Evolutionary conservation across 768 basidiomycete species (phyloP), one percentile per base, ranked within the genome.

Genomic region (Boletellus ananiceps): DNA sequence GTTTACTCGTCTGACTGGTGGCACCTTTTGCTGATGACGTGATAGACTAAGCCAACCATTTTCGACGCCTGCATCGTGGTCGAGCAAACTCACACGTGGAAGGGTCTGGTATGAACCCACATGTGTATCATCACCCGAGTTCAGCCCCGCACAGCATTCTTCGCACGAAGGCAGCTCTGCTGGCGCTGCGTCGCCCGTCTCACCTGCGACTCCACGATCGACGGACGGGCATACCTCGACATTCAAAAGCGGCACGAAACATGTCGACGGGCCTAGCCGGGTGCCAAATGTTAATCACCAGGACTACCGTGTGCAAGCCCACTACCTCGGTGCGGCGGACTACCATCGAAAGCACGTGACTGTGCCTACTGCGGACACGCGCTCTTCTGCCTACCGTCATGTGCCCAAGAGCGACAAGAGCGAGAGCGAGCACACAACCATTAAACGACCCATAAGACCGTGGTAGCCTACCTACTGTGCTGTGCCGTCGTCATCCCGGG

Each of bases 161-260:
- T 66, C 51, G 69, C 71, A 72, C 50, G 74, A 74, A 43, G 72
- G 69, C 19, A 68, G 70, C 55, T 80, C 80, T 1, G 74, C 71
- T 1, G 75, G 76, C 21, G 75, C 73, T 43, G 67, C 74, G 4
- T 83, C 81, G 11, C 80, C 81, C 5, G 67, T 78, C 21, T 61
- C 56, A 11, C 81, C 81, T 9, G 69, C 71, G 3, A 82, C 81
- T 9, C 80, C 81, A 34, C 77, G 71, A 44, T 81, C 79, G 15
- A 64, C 66, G 2, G 65, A 62, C 8, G 62, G 44, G 0, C 42
- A 54, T 31, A 12, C 48, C 21, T 8, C 56, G 19, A 53, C 56
- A 16, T 52, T 56, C 8, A 61, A 55, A 46, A 43, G 38, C 42
- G 57, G 53, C 38, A 43, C 18, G 46, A 49, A 46, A 34, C 42